Base-by-base conservation (phyloP, 2,329 filamentous ascomycete species). In the Aspergillus piperis region DNA sequence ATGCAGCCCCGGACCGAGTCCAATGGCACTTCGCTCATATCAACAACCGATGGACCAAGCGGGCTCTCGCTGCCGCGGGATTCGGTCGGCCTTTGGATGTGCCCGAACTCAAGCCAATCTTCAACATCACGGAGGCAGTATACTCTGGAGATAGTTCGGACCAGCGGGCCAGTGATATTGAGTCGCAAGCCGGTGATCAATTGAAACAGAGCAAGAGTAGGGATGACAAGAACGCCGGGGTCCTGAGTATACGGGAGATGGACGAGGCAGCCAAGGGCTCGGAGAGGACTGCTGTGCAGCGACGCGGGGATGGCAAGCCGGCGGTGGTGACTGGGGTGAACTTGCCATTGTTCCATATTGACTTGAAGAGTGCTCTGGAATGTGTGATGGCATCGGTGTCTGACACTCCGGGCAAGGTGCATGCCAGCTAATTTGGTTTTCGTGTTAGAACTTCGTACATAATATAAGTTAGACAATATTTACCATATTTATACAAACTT, bases 41-140 rank as follows among this genome's bases (percentile, higher is more conserved):
- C 80, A 92, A 88, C 79, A 96, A 94, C 80, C 86, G 91, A 58
- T 97, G 94, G 93, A 94, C 92, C 25, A 96, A 96, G 80, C 90
- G 92, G 32, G 92, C 91, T 3, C 86, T 97, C 42, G 89, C 89
- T 3, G 86, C 90, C 1, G 93, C 90, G 25, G 93, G 93, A 10
- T 97, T 97, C 70, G 93, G 93, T 1, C 44, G 52, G 61, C 54
- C 64, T 63, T 23, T 71, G 60, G 25, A 32, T 8, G 15, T 4
- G 47, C 5, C 23, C 1, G 10, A 15, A 27, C 1, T 30, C 3
- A n/a, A 8, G 13, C 7, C 25, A 1, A 17, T 50, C 47, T 32
- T 50, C 47, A 50, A n/a, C 7, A 27, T 27, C 23, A 27, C 25
- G 8, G 47, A 50, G 23, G 30, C 15, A 25, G 25, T 32, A 5